Base-by-base conservation (phyloP, 192 early-diverging fungal species). In the Podila horticola region DNA sequence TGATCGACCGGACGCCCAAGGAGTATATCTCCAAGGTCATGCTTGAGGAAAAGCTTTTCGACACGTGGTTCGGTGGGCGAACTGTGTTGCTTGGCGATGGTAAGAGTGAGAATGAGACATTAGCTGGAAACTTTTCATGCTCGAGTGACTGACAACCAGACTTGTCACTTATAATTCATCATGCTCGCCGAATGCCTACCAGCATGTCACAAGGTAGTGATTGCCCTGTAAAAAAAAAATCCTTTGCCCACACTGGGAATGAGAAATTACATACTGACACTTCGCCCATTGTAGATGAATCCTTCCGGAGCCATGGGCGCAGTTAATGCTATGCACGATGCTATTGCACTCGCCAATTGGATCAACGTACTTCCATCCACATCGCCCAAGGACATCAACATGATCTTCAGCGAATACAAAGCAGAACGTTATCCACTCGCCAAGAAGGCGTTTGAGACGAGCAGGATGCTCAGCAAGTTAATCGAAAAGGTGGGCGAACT, bases 1-100 rank as follows among this genome's bases (percentile, higher is more conserved):
- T 79, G 58, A 71, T 79, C 38, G 75, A 79, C 68, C 28, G 49
- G 17, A 71, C 75, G 3, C 69, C 68, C 6, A 71, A 48, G 64
- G 69, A 70, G 24, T 33, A 29, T 0, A 52, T 79, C 57, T 71
- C 75, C 24, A 79, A 79, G 50, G 75, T 79, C n/a, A 79, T 79
- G 75, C 58, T 79, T 2, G 75, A 79, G 24, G 75, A 79, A 26
- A 76, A 76, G 17, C 50, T 76, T 0, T 76, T 76, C 17, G 63
- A 76, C 30, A 76, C 74, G 0, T 76, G 74, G 67, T 58, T 41
- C 28, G 67, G 69, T 60, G 38, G 62, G 7, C 74, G 67, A 2
- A 76, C 67, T 5, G 74, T 60, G 17, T 57, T 76, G 3, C 31
- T 76, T 33, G 74, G 74, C 41, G 74, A 76, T 66, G 74, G 74